phyloP scores from a whole-genome alignment of 2,329 filamentous ascomycete genomes.

The Aspergillus candidus region DNA sequence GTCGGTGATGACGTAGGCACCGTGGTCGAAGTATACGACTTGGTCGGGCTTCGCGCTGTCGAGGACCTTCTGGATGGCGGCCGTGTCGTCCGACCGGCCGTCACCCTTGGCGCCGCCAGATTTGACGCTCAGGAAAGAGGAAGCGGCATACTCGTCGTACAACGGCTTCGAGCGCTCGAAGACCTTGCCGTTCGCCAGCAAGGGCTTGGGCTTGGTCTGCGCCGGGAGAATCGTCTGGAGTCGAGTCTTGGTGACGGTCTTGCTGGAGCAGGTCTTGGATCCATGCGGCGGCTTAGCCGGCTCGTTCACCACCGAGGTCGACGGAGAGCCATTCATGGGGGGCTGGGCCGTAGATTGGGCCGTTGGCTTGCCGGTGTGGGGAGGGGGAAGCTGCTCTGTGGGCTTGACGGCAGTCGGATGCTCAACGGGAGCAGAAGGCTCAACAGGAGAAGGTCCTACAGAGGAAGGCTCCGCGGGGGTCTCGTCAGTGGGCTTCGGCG shows the following conservation, averaged over 20 bases:
- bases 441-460: too few relatives aligned
- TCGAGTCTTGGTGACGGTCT: slow-evolving; percentile 31
- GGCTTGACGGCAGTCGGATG: too few relatives aligned
- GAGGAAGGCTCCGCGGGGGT: background rate
- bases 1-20: slow-evolving; percentile 55
- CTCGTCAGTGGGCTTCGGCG: slow-evolving; percentile 1
- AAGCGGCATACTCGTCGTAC: slow-evolving; percentile 63
- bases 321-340: slow-evolving; percentile 1
- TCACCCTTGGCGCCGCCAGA: slow-evolving; percentile 78
- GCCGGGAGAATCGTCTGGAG: slow-evolving; percentile 56
- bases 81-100: slow-evolving; percentile 79
- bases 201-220: slow-evolving; percentile 58
- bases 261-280: slow-evolving; percentile 14
- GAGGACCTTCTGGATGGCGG: slow-evolving; percentile 72
- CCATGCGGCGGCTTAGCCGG: slow-evolving; percentile 7
- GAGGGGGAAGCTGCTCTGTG: too few relatives aligned
- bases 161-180: slow-evolving; percentile 86
- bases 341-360: slow-evolving; percentile 1
- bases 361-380: too few relatives aligned
- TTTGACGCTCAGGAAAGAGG: slow-evolving; percentile 77
- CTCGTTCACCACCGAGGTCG: slow-evolving; percentile 5
- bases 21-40: slow-evolving; percentile 60
- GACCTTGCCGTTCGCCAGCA: slow-evolving; percentile 61
- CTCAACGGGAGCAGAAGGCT: too few relatives aligned
- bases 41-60: slow-evolving; percentile 57